Evolutionary conservation across 2,329 filamentous ascomycete genomes (phyloP), one percentile per base, ranked within the genome.

Genomic region (Diaporthe nobilis): DNA sequence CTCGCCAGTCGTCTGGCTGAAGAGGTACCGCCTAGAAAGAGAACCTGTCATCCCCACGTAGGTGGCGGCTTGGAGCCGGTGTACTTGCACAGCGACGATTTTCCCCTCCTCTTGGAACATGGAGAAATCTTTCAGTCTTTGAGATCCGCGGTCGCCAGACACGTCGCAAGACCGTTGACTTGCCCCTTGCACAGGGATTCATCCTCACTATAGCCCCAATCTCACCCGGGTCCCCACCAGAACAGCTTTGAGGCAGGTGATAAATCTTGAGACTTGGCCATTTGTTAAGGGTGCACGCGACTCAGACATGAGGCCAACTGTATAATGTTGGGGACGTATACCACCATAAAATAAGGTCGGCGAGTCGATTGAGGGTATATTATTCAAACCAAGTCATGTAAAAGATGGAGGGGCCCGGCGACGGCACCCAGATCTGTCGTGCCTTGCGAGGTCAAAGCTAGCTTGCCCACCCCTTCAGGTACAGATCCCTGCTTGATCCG

Each of bases 351-450:
- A 1, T n/a, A 17, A 25, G 63, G 20, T 28, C 17, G 31, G 28
- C 4, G 31, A 51, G 31, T 67, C 28, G 22, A 13, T 34, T n/a
- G 9, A 25, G 20, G 31, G 12, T 51, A 10, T 7, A 13, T 37
- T n/a, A 51, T 37, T 37, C 63, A n/a, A 44, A 22, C 44, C 63
- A 67, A 67, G 63, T 44, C 63, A 67, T 51, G 63, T 51, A 68
- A 37, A 34, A 68, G 34, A 28, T 53, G 65, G 39, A 31, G 47
- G 47, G 47, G 47, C 5, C 22, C 65, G 65, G 65, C 65, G 34
- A 53, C 47, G 34, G 65, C 15, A 42, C 25, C 65, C 49, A 68
- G 65, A 68, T 68, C 65, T 68, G 65, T 68, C 65, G 65, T 68
- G 65, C 65, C 65, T 68, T 53, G 65, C 65, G 47, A 68, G 47